phyloP scores from a whole-genome alignment of 2,329 filamentous ascomycete genomes.

The Didymellaceae sp. region DNA sequence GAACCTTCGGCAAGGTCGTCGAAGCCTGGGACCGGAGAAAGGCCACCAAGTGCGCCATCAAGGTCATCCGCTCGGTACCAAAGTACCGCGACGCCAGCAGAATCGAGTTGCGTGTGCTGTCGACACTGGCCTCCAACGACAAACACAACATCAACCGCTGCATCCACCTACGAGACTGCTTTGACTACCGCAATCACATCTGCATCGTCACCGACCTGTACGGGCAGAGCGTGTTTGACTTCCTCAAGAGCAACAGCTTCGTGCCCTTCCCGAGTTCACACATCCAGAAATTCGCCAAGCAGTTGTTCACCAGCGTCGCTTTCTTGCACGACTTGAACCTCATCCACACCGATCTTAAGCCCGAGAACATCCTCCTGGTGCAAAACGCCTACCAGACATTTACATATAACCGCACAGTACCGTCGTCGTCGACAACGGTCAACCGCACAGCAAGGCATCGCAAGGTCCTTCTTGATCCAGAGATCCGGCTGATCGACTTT shows the following conservation, averaged over 20 bases:
- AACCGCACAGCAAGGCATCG: constrained; percentile 65
- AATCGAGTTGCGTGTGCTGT: constrained; percentile 91
- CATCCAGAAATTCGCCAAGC: constrained; percentile 94
- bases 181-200: constrained; percentile 96
- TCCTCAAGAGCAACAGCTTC: constrained; percentile 92
- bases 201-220: constrained; percentile 81
- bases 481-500: constrained; percentile 72
- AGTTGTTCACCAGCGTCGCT: constrained; percentile 96
- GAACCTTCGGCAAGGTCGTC: constrained; percentile 98
- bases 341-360: constrained; percentile 84
- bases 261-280: constrained; percentile 98
- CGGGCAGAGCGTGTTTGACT: constrained; percentile 97
- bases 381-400: constrained; percentile 71
- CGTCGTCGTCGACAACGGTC: constrained; percentile 66
- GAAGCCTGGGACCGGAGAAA: constrained; percentile 83
- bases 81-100: constrained; percentile 96
- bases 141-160: constrained; percentile 91
- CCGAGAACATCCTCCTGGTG: constrained; percentile 71
- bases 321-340: constrained; percentile 97
- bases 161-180: constrained; percentile 95
- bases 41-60: constrained; percentile 86
- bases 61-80: constrained; percentile 97
- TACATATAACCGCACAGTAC: constrained; percentile 71
- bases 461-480: constrained; percentile 68
- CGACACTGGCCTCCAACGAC: constrained; percentile 91